Evolutionary conservation across 257 asterid genomes (phyloP), one percentile per base, ranked within the genome.

Genomic region (Nicotiana benthamiana): DNA sequence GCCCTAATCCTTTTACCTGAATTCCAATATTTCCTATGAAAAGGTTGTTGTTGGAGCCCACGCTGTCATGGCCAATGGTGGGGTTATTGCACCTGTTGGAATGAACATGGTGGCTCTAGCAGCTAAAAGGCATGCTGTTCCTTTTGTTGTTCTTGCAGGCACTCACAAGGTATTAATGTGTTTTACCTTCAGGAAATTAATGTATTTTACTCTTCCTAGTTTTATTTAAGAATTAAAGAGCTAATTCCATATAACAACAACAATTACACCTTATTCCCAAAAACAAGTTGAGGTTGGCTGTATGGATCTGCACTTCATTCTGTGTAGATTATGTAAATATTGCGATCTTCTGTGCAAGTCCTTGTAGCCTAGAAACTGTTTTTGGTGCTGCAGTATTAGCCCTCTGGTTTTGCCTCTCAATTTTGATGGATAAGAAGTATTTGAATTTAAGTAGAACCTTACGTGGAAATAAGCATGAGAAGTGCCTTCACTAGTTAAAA

Each of bases 11-110:
- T 65, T 79, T 43, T 81, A 54, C 13, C 81, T 84, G 82, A 74
- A 62, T 70, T 82, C 57, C 6, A 34, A 82, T 62, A 59, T 80
- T 82, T 57, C 80, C 83, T 88, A 28, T 68, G 79, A 74, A 74
- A 82, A 95, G 99, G 99, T 95, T 82, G 89, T 95, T 77, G 99
- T 95, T 86, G 98, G 99, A 86, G 97, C 99, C 80, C 99, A 95
- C 85, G 93, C 97, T 83, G 93, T 95, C 83, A 95, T 95, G 99
- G 97, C 98, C 67, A 93, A 93, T 75, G 99, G 99, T 78, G 99
- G 99, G 77, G 93, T 95, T 84, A 91, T 95, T 80, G 98, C 97
- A 72, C 99, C 99, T 75, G 97, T 95, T 79, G 98, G 99, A 72
- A 83, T 92, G 93, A 91, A 95, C 86, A 95, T 95, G 99, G 91